phyloP scores from a whole-genome alignment of 1,139 yeast species.

The Eremothecium coryli region DNA sequence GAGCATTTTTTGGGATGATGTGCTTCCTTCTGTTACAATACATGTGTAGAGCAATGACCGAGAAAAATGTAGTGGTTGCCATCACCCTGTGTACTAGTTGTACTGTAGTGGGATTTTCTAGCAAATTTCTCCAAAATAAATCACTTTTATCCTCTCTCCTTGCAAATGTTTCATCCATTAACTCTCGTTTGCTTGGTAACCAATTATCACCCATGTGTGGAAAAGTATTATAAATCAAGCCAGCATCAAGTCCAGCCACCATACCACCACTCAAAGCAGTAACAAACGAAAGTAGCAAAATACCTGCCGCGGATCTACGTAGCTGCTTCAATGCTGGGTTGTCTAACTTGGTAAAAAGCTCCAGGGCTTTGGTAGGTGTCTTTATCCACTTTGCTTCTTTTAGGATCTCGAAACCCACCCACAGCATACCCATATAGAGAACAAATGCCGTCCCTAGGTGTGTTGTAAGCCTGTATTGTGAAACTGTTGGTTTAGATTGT shows the following conservation, averaged over 20 bases:
- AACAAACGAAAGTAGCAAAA: slow-evolving; percentile 61
- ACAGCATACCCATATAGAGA: slow-evolving; percentile 78
- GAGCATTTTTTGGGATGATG: slow-evolving; percentile 54
- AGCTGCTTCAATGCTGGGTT: slow-evolving; percentile 52
- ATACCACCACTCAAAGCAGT: slow-evolving; percentile 97
- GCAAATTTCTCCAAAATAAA: slow-evolving; percentile 79
- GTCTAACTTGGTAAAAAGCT: slow-evolving; percentile 43
- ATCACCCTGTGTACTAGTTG: slow-evolving; percentile 83
- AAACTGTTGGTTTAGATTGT: slow-evolving; percentile 86
- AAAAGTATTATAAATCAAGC: slow-evolving; percentile 88
- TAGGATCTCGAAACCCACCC: slow-evolving; percentile 79
- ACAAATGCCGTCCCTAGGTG: slow-evolving; percentile 91
- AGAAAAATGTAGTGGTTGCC: slow-evolving; percentile 71
- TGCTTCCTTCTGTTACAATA: slow-evolving; percentile 48
- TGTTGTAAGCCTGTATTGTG: slow-evolving; percentile 88
- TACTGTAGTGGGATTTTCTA: slow-evolving; percentile 95
- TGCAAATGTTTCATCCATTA: slow-evolving; percentile 67
- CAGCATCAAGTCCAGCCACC: slow-evolving; percentile 98
- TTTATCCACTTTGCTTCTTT: slow-evolving; percentile 64
- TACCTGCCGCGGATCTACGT: slow-evolving; percentile 44
- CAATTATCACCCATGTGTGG: slow-evolving; percentile 87
- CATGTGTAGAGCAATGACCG: slow-evolving; percentile 60
- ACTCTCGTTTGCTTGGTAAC: slow-evolving; percentile 63
- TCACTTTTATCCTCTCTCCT: slow-evolving; percentile 62
- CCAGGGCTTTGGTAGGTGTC: slow-evolving; percentile 46